Percentiles rank a stretch among this genome's conserved stretches.
Evolutionary conservation across 1,139 yeast genomes (phyloP).

Genomic region (Wickerhamomyces sp.): DNA sequence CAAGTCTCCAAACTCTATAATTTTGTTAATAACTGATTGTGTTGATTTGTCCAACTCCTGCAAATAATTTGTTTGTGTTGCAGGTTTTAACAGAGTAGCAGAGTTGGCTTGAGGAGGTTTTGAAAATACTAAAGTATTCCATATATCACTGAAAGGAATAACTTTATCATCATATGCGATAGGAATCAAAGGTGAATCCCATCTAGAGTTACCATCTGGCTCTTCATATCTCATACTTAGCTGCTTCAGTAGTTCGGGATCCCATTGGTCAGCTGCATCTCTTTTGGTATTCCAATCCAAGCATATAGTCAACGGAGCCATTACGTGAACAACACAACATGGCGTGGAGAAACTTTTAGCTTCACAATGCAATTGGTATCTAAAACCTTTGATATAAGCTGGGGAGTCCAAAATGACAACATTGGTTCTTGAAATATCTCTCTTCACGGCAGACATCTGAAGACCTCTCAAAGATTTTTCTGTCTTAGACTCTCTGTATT

Average conservation of each 20-base stretch:
- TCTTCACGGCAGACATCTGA: constrained; percentile 84
- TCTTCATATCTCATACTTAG: constrained; percentile 87
- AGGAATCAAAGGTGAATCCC: constrained; percentile 93
- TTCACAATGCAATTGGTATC: constrained; percentile 92
- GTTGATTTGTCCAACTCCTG: constrained; percentile 78
- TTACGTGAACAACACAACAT: constrained; percentile 76
- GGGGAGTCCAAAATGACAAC: constrained; percentile 82
- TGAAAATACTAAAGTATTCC: constrained; percentile 63
- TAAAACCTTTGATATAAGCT: constrained; percentile 90
- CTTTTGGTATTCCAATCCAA: constrained; percentile 52
- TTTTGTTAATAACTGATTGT: constrained; percentile 52
- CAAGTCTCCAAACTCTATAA: constrained; percentile 58
- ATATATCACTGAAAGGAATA: constrained; percentile 63
- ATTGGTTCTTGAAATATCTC: constrained; percentile 64
- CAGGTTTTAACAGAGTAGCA: constrained; percentile 70
- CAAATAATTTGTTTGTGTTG: constrained; percentile 67
- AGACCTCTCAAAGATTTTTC: constrained; percentile 83
- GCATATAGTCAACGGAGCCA: constrained; percentile 62
- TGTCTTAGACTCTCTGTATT: constrained; percentile 61
- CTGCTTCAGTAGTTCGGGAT: constrained; percentile 58
- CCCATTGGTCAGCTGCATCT: constrained; percentile 50
- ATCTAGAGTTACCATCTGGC: constrained; percentile 78
- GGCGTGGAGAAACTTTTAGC: constrained; percentile 82
- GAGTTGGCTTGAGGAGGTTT: constrained; percentile 70
- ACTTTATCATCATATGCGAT: constrained; percentile 55